A percentile compares a stretch with the other conserved stretches of the same genome.
These are phyloP conservation scores for Lanmaoa rubissima DNA, from an alignment of 768 basidiomycete genomes.

Conservation along the genomic window DNA sequence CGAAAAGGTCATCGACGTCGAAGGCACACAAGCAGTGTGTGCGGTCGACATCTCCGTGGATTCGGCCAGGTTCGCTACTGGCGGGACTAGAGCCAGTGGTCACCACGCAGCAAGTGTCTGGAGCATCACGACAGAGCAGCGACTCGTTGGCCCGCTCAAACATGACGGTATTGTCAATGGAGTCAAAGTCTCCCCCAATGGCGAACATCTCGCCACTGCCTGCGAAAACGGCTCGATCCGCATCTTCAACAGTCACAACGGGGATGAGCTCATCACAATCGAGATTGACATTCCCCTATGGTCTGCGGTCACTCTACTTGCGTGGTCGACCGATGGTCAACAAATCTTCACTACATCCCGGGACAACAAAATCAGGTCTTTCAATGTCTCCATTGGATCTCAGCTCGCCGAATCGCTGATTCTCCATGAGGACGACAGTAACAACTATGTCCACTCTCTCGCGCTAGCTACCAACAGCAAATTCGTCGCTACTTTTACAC, in stretches of 20 bases:
- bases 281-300: accelerated
- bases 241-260: background rate
- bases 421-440: background rate
- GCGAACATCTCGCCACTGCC: background rate
- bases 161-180: accelerated
- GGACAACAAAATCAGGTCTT: background rate
- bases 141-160: background rate
- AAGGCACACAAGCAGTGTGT: background rate
- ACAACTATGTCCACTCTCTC: background rate
- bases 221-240: background rate
- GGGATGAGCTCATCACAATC: background rate
- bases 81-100: background rate
- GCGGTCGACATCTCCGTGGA: background rate
- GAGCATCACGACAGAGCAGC: background rate
- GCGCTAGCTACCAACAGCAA: background rate
- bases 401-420: background rate
- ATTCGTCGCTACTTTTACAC: background rate
- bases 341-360: background rate
- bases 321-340: background rate
- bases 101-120: background rate
- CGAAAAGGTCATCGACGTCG: background rate
- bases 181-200: too few species aligned
- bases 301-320: background rate
- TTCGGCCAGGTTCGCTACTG: background rate
- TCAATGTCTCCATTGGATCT: background rate